Evolutionary conservation across 179 eudicot species (phyloP), one percentile per base, ranked within the genome.

Genomic region (Beta lomatogona): DNA sequence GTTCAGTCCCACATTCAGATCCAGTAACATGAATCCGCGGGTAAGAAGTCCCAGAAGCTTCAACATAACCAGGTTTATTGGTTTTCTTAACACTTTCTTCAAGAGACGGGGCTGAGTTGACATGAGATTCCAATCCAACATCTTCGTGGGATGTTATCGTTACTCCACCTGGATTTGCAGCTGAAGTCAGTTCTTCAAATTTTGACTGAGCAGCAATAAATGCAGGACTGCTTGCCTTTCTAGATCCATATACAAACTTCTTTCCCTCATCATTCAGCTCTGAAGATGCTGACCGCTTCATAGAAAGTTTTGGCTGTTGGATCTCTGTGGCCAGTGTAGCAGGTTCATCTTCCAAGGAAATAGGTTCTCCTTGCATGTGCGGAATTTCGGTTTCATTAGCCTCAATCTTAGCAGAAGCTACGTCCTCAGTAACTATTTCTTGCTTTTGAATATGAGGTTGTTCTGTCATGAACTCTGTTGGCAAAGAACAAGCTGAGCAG

Each of bases 1-100:
- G 93, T 83, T 92, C 97, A 71, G 98, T 95, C 50, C 98, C 98
- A 85, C 95, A 90, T 73, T 93, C 97, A 45, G 97, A 93, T 48
- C 89, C 90, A 75, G 87, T 92, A 63, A 84, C 53, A 75, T 81
- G 88, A 83, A 76, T 73, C 75, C 57, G 83, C 25, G 85, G 77
- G 83, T 78, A 86, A 73, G 79, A 76, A 25, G 87, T 73, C 66
- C 67, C 82, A 77, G 85, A 71, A 71, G 78, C 76, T 66, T 85
- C 91, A 57, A 79, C 75, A 31, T 77, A 64, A 19, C 75, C 85
- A 83, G 77, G 82, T 53, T 92, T 90, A 58, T 65, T 83, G 36
- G 82, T 68, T 80, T 73, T 78, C 74, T 65, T 79, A 48, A 74
- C 70, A 84, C 82, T 84, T 67, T 85, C 91, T 52, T 71, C 81